Conservation (phyloP, 2,329 filamentous ascomycete species). For the Albophoma yamanashiensis region DNA sequence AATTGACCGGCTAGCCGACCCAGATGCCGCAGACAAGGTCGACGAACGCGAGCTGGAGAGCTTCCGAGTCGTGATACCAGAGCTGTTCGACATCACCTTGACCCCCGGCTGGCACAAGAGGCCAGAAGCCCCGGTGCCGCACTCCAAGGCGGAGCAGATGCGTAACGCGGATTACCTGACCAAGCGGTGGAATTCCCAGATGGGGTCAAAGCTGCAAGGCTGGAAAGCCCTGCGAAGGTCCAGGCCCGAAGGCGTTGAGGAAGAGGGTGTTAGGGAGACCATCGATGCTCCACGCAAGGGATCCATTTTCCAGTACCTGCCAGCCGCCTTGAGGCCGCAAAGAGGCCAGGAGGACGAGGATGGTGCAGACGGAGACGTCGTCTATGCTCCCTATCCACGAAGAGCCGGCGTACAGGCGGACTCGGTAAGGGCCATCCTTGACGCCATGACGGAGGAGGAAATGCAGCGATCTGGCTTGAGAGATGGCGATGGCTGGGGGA, state of each 20-base stretch:
- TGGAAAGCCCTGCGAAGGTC: constrained; percentile 33
- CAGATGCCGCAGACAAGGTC: constrained; percentile 10
- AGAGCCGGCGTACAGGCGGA: constrained; percentile 33
- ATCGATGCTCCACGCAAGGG: constrained; percentile 2
- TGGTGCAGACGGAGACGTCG: constrained; percentile 9
- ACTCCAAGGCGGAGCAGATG: constrained; percentile 38
- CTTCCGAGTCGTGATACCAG: constrained; percentile 42
- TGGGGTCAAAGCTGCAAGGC: constrained; percentile 26
- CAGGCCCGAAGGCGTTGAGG: constrained; percentile 25
- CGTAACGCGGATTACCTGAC: constrained; percentile 43
- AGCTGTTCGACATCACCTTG: constrained; percentile 41
- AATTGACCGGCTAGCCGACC: constrained; percentile 14
- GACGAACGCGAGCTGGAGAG: constrained; percentile 21
- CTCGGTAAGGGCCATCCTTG: constrained; percentile 26
- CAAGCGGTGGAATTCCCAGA: constrained; percentile 34
- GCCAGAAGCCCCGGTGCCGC: constrained; percentile 29
- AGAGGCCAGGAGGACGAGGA: constrained; percentile 2
- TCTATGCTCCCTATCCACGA: constrained; percentile 21
- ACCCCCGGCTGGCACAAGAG: constrained; percentile 41
- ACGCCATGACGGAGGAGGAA: constrained; percentile 36
- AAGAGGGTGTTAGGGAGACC: constrained; percentile 8
- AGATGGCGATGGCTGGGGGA: constrained; percentile 34
- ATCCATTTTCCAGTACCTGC: constrained; percentile 9
- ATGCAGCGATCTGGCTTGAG: constrained; percentile 28
- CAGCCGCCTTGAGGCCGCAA: constrained; percentile 5